Conservation (phyloP, 371 early-diverging fungal genomes). For the Zopfochytrium polystomum region DNA sequence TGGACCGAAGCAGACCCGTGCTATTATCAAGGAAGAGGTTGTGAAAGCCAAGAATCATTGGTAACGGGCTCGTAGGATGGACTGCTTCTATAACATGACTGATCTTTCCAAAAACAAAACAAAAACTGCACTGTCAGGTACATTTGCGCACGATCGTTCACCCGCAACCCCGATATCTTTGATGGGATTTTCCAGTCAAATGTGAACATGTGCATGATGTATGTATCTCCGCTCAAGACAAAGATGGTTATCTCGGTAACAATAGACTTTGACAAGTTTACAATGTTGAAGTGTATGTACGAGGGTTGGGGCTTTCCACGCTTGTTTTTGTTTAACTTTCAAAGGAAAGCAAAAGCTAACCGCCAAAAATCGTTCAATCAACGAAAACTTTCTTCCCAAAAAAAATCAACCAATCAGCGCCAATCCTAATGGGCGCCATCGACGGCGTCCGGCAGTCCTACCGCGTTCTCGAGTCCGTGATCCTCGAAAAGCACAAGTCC, state of each 20-base stretch:
- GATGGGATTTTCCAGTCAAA: slow-evolving; percentile 7
- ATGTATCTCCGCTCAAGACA: not conserved
- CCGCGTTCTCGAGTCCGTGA: not conserved
- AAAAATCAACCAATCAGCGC: not conserved
- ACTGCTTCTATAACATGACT: not conserved
- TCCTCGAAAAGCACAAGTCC: too few relatives aligned
- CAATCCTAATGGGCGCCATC: slow-evolving; percentile 5
- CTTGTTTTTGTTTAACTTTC: not conserved
- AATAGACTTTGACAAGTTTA: slow-evolving; percentile 15
- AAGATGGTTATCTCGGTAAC: not conserved
- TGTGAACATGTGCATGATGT: not conserved
- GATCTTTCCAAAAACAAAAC: not conserved
- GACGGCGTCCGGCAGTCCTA: slow-evolving; percentile 8
- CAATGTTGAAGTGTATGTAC: slow-evolving; percentile 10
- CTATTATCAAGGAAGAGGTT: not conserved
- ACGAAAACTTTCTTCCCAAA: not conserved
- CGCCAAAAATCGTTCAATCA: not conserved
- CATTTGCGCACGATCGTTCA: slow-evolving; percentile 6
- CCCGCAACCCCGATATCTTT: slow-evolving; percentile 14
- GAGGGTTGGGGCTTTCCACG: not conserved
- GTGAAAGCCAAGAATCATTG: too few relatives aligned
- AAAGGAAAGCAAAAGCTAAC: not conserved
- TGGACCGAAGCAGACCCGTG: slow-evolving; percentile 4
- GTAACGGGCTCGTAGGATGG: not conserved
- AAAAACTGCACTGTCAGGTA: not conserved